Percentiles rank a stretch among this genome's conserved stretches.
Conservation (phyloP, 805 yeast species). For the Metschnikowia gruessii region DNA sequence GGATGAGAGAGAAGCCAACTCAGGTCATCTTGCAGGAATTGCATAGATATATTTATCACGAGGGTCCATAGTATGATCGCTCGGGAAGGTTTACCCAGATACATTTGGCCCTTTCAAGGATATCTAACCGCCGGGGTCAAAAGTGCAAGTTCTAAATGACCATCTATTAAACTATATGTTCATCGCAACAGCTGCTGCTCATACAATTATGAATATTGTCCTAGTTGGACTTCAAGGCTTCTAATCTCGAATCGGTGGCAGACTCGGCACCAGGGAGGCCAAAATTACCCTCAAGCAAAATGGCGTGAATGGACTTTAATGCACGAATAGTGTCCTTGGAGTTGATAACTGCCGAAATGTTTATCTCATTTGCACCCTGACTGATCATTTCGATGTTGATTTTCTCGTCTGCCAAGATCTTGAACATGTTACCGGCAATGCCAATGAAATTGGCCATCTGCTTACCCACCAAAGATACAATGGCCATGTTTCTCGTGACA, state of each 20-base stretch:
- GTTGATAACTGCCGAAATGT: slow-evolving; percentile 91
- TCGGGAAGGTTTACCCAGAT: too few species aligned
- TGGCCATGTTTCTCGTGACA: slow-evolving; percentile 81
- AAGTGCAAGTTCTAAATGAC: neutral
- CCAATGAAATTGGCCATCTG: slow-evolving; percentile 97
- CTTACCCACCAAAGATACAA: slow-evolving; percentile 91
- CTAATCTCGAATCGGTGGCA: slow-evolving; percentile 19
- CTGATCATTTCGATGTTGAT: slow-evolving; percentile 97
- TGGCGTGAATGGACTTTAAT: slow-evolving; percentile 77
- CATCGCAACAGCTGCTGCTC: too few species aligned
- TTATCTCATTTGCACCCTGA: slow-evolving; percentile 98
- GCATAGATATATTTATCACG: too few species aligned
- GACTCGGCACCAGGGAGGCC: slow-evolving; percentile 20
- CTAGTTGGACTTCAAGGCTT: slow-evolving; percentile 16
- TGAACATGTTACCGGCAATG: slow-evolving; percentile 95
- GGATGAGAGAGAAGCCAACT: too few species aligned
- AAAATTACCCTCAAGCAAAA: slow-evolving; percentile 51
- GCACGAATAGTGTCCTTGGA: slow-evolving; percentile 83
- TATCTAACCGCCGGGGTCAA: too few species aligned
- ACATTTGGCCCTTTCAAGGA: too few species aligned
- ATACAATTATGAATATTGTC: neutral
- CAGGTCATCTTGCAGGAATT: too few species aligned
- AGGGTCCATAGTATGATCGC: too few species aligned
- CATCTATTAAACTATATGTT: neutral
- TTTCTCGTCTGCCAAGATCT: slow-evolving; percentile 84